Evolutionary conservation across 345 rosid species (phyloP), one percentile per base, ranked within the genome.

Genomic region (Eucalyptus tenuipes): DNA sequence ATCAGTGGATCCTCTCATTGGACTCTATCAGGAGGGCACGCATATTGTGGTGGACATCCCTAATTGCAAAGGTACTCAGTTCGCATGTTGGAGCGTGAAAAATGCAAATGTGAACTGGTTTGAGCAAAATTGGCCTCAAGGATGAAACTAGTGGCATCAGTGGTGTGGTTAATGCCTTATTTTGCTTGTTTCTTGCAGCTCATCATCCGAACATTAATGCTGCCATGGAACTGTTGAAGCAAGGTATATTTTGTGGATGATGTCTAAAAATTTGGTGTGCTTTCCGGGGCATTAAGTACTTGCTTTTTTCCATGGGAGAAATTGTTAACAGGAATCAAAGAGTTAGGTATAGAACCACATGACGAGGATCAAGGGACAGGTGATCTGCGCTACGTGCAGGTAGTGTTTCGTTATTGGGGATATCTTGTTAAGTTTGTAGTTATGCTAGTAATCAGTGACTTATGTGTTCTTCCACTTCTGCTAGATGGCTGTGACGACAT

Each of bases 401-500:
- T 96, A 59, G 15, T 27, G 33, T 61, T 1, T 22, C 33, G 42
- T 88, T 25, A 85, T 64, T 29, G 31, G 42, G 20, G 57, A 48
- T 57, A 40, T n/a, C 40, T 75, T 25, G 33, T 71, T 88, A n/a
- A 48, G 87, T 88, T 88, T 42, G 20, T 57, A 2, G 79, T 22
- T 75, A 37, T 75, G 47, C 82, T 75, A 20, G 24, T 88, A 15
- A 80, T 89, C 53, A 33, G 53, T 42, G 44, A 24, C 57, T 75
- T 49, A 68, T 87, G 44, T 22, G 37, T 87, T 81, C 37, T 61
- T 89, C 42, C 81, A 45, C 90, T 87, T 88, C 27, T 91, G 86
- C 93, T 29, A 96, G 98, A 97, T 97, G 99, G 99, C 99, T 88
- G 96, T 96, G 91, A 95, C 98, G 3, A 97, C 98, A 48, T 91